These are phyloP conservation scores for Medicago ruthenica DNA, from an alignment of 306 rosid species.

Conservation along the genomic window DNA sequence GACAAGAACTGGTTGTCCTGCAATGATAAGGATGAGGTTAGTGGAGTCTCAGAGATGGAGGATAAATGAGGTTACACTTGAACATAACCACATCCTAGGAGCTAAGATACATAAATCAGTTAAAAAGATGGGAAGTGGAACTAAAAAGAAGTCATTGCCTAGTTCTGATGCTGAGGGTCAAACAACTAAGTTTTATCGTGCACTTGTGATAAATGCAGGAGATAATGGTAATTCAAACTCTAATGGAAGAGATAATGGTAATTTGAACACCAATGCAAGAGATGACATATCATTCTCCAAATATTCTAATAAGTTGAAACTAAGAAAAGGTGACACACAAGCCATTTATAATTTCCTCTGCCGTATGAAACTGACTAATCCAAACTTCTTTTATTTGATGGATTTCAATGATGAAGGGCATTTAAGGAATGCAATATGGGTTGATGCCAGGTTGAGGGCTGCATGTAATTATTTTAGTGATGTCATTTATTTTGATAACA, in stretches of 20 bases:
- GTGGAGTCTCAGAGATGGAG: conserved; percentile 92
- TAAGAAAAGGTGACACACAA: conserved; percentile 86
- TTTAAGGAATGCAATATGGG: conserved; percentile 85
- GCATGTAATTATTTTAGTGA: conserved; percentile 85
- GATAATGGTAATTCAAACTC: conserved; percentile 56
- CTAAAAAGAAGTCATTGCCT: conserved; percentile 61
- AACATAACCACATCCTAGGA: conserved; percentile 89
- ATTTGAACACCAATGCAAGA: conserved; percentile 48
- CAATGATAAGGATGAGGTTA: conserved; percentile 92
- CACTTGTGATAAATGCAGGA: conserved; percentile 86
- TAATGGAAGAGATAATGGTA: conserved; percentile 55
- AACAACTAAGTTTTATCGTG: conserved; percentile 80
- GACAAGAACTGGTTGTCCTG: conserved; percentile 98
- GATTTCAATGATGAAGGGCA: conserved; percentile 86
- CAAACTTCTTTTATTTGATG: conserved; percentile 92
- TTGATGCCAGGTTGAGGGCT: conserved; percentile 82
- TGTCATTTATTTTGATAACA: conserved; percentile 75
- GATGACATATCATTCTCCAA: conserved; percentile 51
- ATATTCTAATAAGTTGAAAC: conserved; percentile 60
- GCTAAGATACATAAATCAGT: conserved; percentile 64
- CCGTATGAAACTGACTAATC: conserved; percentile 89
- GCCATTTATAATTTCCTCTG: conserved; percentile 89
- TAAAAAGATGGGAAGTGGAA: conserved; percentile 68
- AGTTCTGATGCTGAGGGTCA: conserved; percentile 67
- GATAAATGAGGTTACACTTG: conserved; percentile 79